These are phyloP conservation scores for Aspergillus sp. DNA, from an alignment of 2,329 filamentous ascomycete species.

Conservation along the genomic window DNA sequence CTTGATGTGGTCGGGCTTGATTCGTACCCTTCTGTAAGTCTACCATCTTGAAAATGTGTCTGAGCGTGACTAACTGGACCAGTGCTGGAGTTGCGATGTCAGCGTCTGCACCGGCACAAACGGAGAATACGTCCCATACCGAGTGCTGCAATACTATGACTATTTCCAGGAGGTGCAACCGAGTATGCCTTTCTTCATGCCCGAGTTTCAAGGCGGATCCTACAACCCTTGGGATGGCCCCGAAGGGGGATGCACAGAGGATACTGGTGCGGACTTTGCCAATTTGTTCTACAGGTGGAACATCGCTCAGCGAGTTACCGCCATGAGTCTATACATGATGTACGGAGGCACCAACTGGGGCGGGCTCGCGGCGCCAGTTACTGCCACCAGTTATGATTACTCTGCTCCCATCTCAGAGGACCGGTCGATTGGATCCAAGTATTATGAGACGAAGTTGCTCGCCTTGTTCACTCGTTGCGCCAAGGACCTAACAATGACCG, in stretches of 20 bases:
- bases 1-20: conserved; percentile 36
- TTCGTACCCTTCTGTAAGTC: conserved; percentile 56
- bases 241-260: conserved; percentile 57
- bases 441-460: conserved; percentile 66
- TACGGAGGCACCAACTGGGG: conserved; percentile 70
- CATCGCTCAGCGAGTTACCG: conserved; percentile 63
- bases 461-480: conserved; percentile 64
- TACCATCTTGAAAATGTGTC: conserved; percentile 15
- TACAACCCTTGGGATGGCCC: conserved; percentile 68
- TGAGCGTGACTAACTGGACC: conserved; percentile 56
- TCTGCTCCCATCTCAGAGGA: conserved; percentile 65
- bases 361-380: conserved; percentile 60
- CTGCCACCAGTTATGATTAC: conserved; percentile 67
- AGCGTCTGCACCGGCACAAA: conserved; percentile 65
- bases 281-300: conserved; percentile 69
- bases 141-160: conserved; percentile 53
- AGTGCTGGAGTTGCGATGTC: conserved; percentile 68
- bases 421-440: conserved; percentile 62
- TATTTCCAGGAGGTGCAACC: conserved; percentile 52
- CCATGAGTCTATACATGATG: conserved; percentile 67
- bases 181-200: conserved; percentile 56
- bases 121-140: conserved; percentile 62
- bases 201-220: conserved; percentile 64
- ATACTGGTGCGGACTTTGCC: conserved; percentile 63
- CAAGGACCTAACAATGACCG: conserved; percentile 60